Base-by-base conservation (phyloP, 2,329 filamentous ascomycete species). In the Eutypella sp. region DNA sequence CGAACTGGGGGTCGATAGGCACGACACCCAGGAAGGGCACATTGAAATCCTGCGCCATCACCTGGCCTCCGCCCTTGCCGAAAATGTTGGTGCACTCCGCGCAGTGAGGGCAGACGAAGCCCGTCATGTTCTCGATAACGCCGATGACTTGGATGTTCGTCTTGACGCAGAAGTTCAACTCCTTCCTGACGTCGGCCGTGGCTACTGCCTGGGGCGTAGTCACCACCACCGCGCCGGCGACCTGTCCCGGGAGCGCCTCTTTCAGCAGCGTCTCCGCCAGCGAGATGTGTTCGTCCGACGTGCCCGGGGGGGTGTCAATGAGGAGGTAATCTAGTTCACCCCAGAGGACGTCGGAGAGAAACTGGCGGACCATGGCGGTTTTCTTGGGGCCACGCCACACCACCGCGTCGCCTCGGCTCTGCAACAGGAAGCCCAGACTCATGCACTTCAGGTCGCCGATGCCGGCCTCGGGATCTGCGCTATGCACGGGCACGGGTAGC, bases 321-420 rank as follows among this genome's bases (percentile, higher is more conserved):
- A 99, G 79, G 1, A 99, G 76, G 62, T 89, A 97, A 64, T 97
- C 92, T n/a, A 89, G 81, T 20, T 84, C 79, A 44, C 81, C 79
- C 93, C 93, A 97, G 24, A 89, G 76, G 4, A 96, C 91, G 61
- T 96, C 91, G 1, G 87, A 86, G 23, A 99, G 74, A 63, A 99
- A 99, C 66, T 99, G 93, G 34, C 91, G 83, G 47, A 99, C 89
- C 93, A 99, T 99, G 42, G 93, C 93, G 4, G 93, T 99, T 72
- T 99, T 99, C 70, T 99, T 99, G 2, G 93, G 93, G 0, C 93
- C 93, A 44, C 93, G 82, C 93, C 93, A 99, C 33, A 99, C 93
- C 0, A 99, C 91, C 0, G 93, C 92, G 58, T 96, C 90, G 51
- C 87, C 88, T 57, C 92, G 76, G 50, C 83, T 81, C 3, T 85